A percentile compares a stretch with the other conserved stretches of the same genome.
Evolutionary conservation across 345 rosid species (phyloP).

Genomic region (Gossypium arboreum): DNA sequence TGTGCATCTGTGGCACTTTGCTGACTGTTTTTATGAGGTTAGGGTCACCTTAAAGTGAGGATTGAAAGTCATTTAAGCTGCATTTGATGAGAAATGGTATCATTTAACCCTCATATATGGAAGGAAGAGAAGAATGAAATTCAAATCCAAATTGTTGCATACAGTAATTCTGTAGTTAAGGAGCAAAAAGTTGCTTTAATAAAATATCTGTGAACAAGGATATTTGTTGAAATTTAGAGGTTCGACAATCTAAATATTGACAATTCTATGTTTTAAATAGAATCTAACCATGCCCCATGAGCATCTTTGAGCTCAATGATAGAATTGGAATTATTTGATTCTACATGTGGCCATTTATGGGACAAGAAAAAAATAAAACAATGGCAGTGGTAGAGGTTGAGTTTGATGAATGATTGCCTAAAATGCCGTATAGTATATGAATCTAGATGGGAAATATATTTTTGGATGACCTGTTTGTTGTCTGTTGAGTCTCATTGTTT

Average conservation of each 20-base stretch:
- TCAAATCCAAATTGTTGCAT: background rate
- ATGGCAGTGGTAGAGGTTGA: background rate
- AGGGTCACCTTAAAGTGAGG: background rate
- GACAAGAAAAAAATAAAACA: background rate
- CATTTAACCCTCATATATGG: background rate
- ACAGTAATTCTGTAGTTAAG: background rate
- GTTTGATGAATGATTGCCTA: background rate
- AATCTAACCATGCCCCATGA: conserved; percentile 3
- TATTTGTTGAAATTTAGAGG: conserved; percentile 1
- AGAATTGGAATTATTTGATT: background rate
- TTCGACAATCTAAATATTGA: conserved; percentile 3
- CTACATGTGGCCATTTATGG: background rate
- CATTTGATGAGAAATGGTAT: conserved; percentile 6
- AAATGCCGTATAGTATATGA: background rate
- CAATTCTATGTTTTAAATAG: background rate
- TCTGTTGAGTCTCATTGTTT: background rate
- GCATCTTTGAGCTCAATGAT: background rate
- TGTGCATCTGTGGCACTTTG: background rate
- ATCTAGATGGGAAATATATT: background rate
- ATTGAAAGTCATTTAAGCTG: conserved; percentile 15
- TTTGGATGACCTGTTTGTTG: background rate
- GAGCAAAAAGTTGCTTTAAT: background rate
- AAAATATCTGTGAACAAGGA: background rate
- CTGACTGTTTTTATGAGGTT: conserved; percentile 5
- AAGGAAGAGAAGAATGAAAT: conserved; percentile 1